Conservation (phyloP, 495 filamentous ascomycete genomes). For the Penicillium ucsense region DNA sequence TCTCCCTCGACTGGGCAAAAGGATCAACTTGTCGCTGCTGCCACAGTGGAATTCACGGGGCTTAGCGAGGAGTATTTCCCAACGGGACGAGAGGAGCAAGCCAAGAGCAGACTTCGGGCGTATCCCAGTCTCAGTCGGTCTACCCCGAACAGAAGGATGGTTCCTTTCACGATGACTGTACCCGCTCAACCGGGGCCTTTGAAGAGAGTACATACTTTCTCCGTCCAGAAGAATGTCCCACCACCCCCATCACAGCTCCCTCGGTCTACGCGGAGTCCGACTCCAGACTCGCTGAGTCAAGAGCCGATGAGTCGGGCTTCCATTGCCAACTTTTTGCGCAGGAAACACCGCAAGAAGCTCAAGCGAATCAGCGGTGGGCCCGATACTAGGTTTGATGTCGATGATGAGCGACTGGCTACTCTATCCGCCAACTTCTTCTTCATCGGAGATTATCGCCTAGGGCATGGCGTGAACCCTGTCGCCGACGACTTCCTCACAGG, state of each 20-base stretch:
- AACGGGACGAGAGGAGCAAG: slow-evolving; percentile 11
- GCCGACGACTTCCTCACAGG: slow-evolving; percentile 30
- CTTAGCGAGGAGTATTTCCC: slow-evolving; percentile 18
- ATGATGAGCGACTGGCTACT: slow-evolving; percentile 14
- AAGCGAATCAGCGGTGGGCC: slow-evolving; percentile 20
- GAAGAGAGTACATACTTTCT: background rate
- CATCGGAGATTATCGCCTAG: slow-evolving; percentile 30
- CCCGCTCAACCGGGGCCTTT: background rate
- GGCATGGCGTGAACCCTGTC: slow-evolving; percentile 21
- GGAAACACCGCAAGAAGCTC: slow-evolving; percentile 8
- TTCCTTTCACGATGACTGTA: slow-evolving; percentile 5
- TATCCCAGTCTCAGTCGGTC: slow-evolving; percentile 12
- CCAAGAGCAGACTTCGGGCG: slow-evolving; percentile 5
- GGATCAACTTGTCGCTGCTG: background rate
- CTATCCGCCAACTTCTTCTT: slow-evolving; percentile 34
- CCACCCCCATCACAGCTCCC: background rate
- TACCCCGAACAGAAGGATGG: slow-evolving; percentile 1
- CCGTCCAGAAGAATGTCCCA: background rate
- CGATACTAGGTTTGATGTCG: slow-evolving; percentile 11
- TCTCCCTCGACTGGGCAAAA: slow-evolving; percentile 1
- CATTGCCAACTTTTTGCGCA: background rate
- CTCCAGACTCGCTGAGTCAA: background rate
- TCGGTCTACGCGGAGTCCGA: background rate
- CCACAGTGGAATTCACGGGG: slow-evolving; percentile 3
- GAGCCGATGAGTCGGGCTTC: background rate